Base-by-base conservation (phyloP, 352 stramenopile species). In the Phytophthora meadii region DNA sequence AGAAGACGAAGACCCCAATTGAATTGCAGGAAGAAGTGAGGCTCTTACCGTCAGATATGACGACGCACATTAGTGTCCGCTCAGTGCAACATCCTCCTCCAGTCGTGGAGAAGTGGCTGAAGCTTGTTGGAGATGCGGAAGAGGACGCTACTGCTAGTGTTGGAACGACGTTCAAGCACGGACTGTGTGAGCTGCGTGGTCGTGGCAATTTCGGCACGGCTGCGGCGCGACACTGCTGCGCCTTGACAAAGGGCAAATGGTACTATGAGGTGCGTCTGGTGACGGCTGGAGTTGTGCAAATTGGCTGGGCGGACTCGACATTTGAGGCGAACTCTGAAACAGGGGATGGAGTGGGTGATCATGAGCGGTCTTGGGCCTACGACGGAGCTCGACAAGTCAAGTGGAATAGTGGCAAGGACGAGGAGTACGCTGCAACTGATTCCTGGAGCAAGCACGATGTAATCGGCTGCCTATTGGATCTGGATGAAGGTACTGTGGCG, bases 261-360 rank as follows among this genome's bases (percentile, higher is more conserved):
- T 97, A 98, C 62, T 98, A 96, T 68, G 93, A 98, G 59, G 93
- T 97, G 14, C 84, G 84, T 25, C 74, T 98, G 10, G 61, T 97
- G 32, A 96, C 90, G 7, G 84, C 84, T 65, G 93, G 91, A 15
- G 77, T 98, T 11, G 91, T 97, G 49, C 94, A 98, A 68, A 66
- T 98, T 50, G 94, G 94, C n/a, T 98, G 93, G 94, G 89, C 91
- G 7, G 88, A 96, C 60, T 79, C 68, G 8, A 78, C 79, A 3
- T 97, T 97, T 52, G 68, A 69, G 15, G 80, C 83, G 9, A 84
- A 95, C 49, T 94, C 88, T 1, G 84, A 81, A 45, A 77, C 77
- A 1, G 94, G 92, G 46, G 86, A 98, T 60, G 94, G 94, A 11
- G 92, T 98, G 4, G 94, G 94, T 32, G 94, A 98, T 68, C 86